These are phyloP conservation scores for Diaporthe sp. DNA, from an alignment of 2,329 filamentous ascomycete species.

Conservation along the genomic window DNA sequence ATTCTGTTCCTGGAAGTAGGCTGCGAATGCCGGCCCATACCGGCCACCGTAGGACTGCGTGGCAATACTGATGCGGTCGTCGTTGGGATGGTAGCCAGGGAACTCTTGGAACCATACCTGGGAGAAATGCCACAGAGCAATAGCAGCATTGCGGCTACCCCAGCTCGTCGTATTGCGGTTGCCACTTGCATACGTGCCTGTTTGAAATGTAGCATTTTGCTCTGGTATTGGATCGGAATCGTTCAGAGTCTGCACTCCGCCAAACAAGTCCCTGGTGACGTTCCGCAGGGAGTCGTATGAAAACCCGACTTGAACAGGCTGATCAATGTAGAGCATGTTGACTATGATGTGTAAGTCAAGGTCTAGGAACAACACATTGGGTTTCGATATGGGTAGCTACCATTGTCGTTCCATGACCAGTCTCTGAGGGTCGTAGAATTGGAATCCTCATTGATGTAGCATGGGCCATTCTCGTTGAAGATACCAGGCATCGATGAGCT, in stretches of 20 bases:
- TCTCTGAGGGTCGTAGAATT: constrained; percentile 65
- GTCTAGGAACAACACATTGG: background rate
- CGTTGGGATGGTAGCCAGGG: constrained; percentile 59
- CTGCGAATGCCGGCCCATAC: constrained; percentile 57
- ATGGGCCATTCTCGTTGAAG: constrained; percentile 67
- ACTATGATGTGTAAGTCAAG: constrained; percentile 46
- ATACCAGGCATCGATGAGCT: constrained; percentile 66
- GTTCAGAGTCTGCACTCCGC: constrained; percentile 16
- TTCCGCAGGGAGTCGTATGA: constrained; percentile 48
- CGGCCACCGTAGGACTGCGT: constrained; percentile 49
- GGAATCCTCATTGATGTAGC: constrained; percentile 64
- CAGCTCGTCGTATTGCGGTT: constrained; percentile 63
- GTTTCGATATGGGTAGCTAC: background rate
- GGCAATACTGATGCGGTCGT: constrained; percentile 53
- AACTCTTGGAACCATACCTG: constrained; percentile 71
- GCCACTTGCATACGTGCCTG: constrained; percentile 61
- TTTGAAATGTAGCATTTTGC: constrained; percentile 17
- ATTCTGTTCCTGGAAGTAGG: constrained; percentile 36
- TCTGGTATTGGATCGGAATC: constrained; percentile 23
- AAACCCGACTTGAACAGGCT: constrained; percentile 57
- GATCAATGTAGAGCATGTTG: constrained; percentile 77
- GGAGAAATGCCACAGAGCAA: constrained; percentile 67
- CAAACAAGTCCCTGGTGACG: constrained; percentile 38
- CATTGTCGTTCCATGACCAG: constrained; percentile 71
- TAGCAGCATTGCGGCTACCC: constrained; percentile 53